These are phyloP conservation scores for Andrographis paniculata DNA, from an alignment of 305 asterid species.

Conservation along the genomic window DNA sequence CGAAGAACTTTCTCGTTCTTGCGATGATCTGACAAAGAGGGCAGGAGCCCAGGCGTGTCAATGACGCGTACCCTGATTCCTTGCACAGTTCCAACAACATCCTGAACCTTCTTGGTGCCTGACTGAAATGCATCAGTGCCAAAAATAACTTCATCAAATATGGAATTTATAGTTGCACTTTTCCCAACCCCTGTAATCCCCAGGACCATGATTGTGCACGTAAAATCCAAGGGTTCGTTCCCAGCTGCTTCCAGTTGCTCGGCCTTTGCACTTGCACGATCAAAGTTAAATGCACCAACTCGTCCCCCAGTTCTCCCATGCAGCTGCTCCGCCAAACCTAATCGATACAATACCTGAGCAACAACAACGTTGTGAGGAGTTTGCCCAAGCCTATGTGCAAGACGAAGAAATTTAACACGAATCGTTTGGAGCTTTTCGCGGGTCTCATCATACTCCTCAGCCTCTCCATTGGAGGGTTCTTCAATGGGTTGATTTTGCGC, in stretches of 20 bases:
- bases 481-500: slow-evolving; percentile 64
- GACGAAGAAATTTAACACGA: slow-evolving; percentile 89
- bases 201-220: slow-evolving; percentile 97
- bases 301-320: slow-evolving; percentile 90
- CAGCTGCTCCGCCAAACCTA: slow-evolving; percentile 93
- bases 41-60: slow-evolving; percentile 93
- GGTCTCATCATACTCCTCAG: slow-evolving; percentile 93
- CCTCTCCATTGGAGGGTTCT: slow-evolving; percentile 63
- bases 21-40: slow-evolving; percentile 96
- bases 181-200: slow-evolving; percentile 98
- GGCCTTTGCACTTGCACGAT: slow-evolving; percentile 97
- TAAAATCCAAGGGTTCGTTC: slow-evolving; percentile 82
- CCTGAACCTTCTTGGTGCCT: slow-evolving; percentile 94
- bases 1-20: slow-evolving; percentile 78
- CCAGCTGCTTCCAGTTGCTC: slow-evolving; percentile 95
- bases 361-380: slow-evolving; percentile 98
- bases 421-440: slow-evolving; percentile 99
- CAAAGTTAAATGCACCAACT: slow-evolving; percentile 84
- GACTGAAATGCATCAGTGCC: slow-evolving; percentile 79
- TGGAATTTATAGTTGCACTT: slow-evolving; percentile 96
- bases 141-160: slow-evolving; percentile 80
- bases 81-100: slow-evolving; percentile 91
- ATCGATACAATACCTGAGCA: slow-evolving; percentile 91
- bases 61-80: slow-evolving; percentile 92
- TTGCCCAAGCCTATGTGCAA: slow-evolving; percentile 92